Base-by-base conservation (phyloP, 2,329 filamentous ascomycete species). In the Arachnomyces sp. region DNA sequence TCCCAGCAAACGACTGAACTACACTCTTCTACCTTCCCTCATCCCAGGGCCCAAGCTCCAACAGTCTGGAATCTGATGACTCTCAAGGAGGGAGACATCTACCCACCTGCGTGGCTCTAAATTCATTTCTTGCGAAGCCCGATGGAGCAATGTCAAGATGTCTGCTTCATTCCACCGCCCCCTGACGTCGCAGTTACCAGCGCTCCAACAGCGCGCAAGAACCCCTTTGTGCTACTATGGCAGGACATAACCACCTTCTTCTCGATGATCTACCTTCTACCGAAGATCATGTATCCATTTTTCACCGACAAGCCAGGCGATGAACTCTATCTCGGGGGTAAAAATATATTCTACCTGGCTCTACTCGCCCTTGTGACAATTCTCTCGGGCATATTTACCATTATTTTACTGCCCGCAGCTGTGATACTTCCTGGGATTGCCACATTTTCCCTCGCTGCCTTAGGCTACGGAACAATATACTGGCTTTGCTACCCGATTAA, bases 111-210 rank as follows among this genome's bases (percentile, higher is more conserved):
- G n/a, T n/a, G n/a, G n/a, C n/a, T n/a, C n/a, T n/a, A n/a, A n/a
- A 3, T 33, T 35, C 15, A n/a, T 18, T 35, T 35, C 4, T 18
- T n/a, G n/a, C n/a, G n/a, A n/a, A n/a, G n/a, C n/a, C n/a, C n/a
- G 12, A 16, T 35, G 33, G 4, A 35, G 12, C 5, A 35, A 35
- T 17, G 20, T 16, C 17, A 9, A 33, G 12, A 20, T n/a, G 39
- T 43, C 25, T 34, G 35, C 17, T 39, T 39, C 20, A 45, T 49
- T 16, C 47, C 47, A 12, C 39, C 43, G 15, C 47, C 45, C 30
- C n/a, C 43, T 34, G 44, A 37, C 20, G 37, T 35, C 14, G 36
- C 31, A 9, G 29, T 37, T 16, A 43, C 47, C 11, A 42, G 40
- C 12, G 35, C 42, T n/a, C 47, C 44, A 1, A 43, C 42, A 11